A percentile compares a stretch with the other conserved stretches of the same genome.
Evolutionary conservation across 768 basidiomycete genomes (phyloP).

Genomic region (Leccinum disarticulatum): DNA sequence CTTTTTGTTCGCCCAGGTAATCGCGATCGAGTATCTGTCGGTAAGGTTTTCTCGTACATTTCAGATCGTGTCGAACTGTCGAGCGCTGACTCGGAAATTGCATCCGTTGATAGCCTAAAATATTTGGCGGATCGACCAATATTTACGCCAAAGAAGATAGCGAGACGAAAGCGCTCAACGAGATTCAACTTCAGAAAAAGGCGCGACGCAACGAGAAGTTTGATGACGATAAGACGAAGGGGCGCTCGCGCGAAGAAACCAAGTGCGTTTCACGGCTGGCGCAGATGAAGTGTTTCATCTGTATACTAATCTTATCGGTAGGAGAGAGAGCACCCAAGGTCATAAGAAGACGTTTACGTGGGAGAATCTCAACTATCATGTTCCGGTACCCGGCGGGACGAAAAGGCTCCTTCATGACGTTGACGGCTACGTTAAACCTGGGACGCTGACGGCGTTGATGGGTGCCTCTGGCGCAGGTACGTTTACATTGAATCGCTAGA

Average conservation of each 20-base stretch:
- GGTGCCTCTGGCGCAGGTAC: conserved; percentile 76
- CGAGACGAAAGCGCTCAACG: conserved; percentile 56
- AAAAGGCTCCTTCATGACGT: conserved; percentile 71
- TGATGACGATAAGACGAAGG: conserved; percentile 28
- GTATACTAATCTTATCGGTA: conserved; percentile 5
- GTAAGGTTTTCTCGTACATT: conserved; percentile 36
- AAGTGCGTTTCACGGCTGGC: conserved; percentile 12
- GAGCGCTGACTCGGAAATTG: neutral
- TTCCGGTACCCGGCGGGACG: conserved; percentile 63
- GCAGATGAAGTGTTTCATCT: neutral
- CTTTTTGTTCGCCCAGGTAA: conserved; percentile 68
- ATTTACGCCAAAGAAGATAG: conserved; percentile 61
- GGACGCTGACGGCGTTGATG: conserved; percentile 88
- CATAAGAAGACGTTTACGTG: conserved; percentile 65
- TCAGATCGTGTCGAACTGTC: neutral
- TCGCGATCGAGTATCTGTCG: conserved; percentile 64
- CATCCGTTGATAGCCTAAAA: conserved; percentile 30
- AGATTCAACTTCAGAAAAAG: conserved; percentile 52
- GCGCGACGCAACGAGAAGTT: conserved; percentile 36
- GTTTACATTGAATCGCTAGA: conserved; percentile 22
- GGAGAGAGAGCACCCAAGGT: neutral
- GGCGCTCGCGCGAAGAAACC: conserved; percentile 16
- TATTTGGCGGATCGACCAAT: conserved; percentile 42
- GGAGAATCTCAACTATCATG: conserved; percentile 74
- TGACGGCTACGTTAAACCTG: conserved; percentile 80